Evolutionary conservation across 495 filamentous ascomycete species (phyloP).

Genomic region (Penicillium psychrofluorescens): DNA sequence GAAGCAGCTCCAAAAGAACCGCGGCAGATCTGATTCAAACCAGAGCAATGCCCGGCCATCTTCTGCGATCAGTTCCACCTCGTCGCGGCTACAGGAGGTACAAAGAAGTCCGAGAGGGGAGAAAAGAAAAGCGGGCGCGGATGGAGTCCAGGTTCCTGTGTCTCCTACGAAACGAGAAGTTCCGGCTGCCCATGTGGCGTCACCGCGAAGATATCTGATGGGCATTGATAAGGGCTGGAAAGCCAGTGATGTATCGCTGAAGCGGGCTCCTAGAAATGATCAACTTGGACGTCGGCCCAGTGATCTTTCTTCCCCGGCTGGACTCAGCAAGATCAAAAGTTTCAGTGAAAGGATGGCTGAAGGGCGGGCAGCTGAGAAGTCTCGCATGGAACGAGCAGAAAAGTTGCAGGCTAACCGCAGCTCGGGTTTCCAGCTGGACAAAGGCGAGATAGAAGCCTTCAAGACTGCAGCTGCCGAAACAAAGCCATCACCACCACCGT

Average conservation of each 20-base stretch:
- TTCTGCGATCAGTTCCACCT: conserved; percentile 16
- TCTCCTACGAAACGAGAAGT: conserved; percentile 60
- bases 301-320: conserved; percentile 6
- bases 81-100: conserved; percentile 12
- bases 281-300: too few relatives aligned
- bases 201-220: conserved; percentile 70
- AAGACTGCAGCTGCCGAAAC: conserved; percentile 51
- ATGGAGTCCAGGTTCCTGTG: conserved; percentile 66
- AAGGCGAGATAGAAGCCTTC: conserved; percentile 57
- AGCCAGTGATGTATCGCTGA: conserved; percentile 78
- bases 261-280: conserved; percentile 49
- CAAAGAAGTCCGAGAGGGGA: conserved; percentile 17
- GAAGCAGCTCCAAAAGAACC: conserved; percentile 69
- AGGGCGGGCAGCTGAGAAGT: conserved; percentile 42
- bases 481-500: conserved; percentile 17
- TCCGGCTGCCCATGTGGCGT: conserved; percentile 48
- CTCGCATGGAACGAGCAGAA: conserved; percentile 43
- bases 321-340: conserved; percentile 49
- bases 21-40: conserved; percentile 25
- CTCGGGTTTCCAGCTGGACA: conserved; percentile 62
- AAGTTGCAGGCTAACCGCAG: conserved; percentile 55
- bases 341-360: conserved; percentile 86
- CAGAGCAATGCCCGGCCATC: conserved; percentile 17
- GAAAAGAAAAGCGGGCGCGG: conserved; percentile 9
- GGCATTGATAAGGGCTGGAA: conserved; percentile 87